These are phyloP conservation scores for Hymenoscyphus repandus DNA, from an alignment of 2,329 filamentous ascomycete species.

Conservation along the genomic window DNA sequence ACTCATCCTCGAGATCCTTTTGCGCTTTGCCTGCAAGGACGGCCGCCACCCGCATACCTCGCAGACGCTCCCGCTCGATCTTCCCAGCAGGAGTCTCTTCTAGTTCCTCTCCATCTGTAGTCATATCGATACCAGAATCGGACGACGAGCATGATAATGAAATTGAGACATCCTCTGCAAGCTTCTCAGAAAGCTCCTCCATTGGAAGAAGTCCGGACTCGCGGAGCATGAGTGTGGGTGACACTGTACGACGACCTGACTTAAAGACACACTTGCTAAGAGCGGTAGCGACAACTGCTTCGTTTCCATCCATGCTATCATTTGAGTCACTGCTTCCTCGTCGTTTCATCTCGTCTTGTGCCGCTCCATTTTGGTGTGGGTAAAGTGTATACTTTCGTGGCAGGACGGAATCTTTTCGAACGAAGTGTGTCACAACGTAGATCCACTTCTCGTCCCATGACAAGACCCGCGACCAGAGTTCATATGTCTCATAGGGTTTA, in stretches of 20 bases:
- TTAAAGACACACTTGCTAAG: constrained; percentile 57
- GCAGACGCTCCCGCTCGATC: constrained; percentile 18
- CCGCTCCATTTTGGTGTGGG: constrained; percentile 26
- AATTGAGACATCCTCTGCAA: neutral
- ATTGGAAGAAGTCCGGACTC: constrained; percentile 55
- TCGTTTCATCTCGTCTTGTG: constrained; percentile 3
- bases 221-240: constrained; percentile 56
- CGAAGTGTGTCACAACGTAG: constrained; percentile 53
- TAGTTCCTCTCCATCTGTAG: constrained; percentile 5
- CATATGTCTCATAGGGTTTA: constrained; percentile 61
- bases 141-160: constrained; percentile 12
- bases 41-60: constrained; percentile 20
- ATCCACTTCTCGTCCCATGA: constrained; percentile 79
- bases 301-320: constrained; percentile 7
- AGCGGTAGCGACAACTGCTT: constrained; percentile 38
- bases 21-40: constrained; percentile 15
- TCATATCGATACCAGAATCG: constrained; percentile 18
- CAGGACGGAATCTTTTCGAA: constrained; percentile 35
- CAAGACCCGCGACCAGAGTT: constrained; percentile 68
- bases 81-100: constrained; percentile 6
- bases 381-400: constrained; percentile 31
- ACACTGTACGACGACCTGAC: constrained; percentile 57
- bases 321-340: neutral
- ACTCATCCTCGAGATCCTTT: constrained; percentile 23
- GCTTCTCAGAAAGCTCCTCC: constrained; percentile 6